Conservation (phyloP, 768 basidiomycete genomes). For the Boletellus sp. region DNA sequence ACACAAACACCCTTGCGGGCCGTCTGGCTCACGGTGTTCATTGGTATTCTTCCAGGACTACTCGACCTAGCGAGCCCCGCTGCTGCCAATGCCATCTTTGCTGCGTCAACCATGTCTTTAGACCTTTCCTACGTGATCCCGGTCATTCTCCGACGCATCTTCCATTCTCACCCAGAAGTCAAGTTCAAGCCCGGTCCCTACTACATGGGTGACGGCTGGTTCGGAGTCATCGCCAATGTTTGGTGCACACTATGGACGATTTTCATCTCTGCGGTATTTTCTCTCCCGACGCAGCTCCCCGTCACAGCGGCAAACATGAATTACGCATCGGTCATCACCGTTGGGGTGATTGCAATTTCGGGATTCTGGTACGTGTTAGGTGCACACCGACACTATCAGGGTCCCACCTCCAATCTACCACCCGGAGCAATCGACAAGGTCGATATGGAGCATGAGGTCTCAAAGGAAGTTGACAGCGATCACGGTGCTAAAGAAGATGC, state of each 20-base stretch:
- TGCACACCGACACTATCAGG: conserved; percentile 53
- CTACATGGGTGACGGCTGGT: conserved; percentile 50
- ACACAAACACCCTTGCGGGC: conserved; percentile 56
- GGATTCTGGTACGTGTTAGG: conserved; percentile 52
- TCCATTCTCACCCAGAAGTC: conserved; percentile 53
- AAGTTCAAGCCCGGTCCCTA: conserved; percentile 57
- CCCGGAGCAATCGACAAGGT: background rate
- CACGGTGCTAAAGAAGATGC: background rate
- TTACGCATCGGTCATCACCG: conserved; percentile 40
- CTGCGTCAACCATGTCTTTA: conserved; percentile 47
- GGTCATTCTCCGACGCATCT: conserved; percentile 49
- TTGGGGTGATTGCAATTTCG: conserved; percentile 18
- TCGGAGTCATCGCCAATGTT: conserved; percentile 44
- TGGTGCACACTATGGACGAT: conserved; percentile 45
- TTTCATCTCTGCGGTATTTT: conserved; percentile 46
- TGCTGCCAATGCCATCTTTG: conserved; percentile 56
- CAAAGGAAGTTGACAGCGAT: background rate
- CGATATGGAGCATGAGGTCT: too few species aligned
- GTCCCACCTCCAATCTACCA: conserved; percentile 50
- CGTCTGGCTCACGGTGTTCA: conserved; percentile 48
- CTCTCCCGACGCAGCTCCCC: conserved; percentile 48
- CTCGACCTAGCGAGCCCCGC: conserved; percentile 50
- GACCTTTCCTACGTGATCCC: conserved; percentile 59
- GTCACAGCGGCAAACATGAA: conserved; percentile 50
- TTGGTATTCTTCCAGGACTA: conserved; percentile 43